Base-by-base conservation (phyloP, 805 yeast species). In the Brettanomyces anomalus region DNA sequence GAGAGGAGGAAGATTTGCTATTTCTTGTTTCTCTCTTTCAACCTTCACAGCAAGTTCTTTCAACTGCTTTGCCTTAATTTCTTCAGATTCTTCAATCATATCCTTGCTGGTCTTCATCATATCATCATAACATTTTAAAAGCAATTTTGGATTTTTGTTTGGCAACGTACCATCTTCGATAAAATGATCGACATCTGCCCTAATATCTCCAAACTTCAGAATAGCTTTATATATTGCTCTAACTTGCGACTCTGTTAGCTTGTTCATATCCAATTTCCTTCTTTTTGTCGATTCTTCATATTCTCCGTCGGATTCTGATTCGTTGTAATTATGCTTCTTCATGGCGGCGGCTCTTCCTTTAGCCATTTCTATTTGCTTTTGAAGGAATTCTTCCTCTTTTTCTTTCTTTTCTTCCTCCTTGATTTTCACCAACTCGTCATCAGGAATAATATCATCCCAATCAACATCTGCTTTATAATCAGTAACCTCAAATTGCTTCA, bases 371-470 rank as follows among this genome's bases (percentile, higher is more conserved):
- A 93, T 79, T 62, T 93, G 97, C 53, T 88, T 90, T 56, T 87
- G 80, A 44, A 93, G 72, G 56, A 78, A 89, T 49, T 79, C 83
- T 49, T 90, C 97, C 51, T 93, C 97, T 37, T 81, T 75, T 41
- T 84, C 74, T 59, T 79, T 82, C 70, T 83, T 81, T 59, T 93
- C 98, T 43, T 88, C 95, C 49, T 85, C 95, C 60, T 93, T 93
- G 53, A 93, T 71, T 59, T 84, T 86, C 46, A 79, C 74, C 49
- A 94, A 70, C 61, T 93, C 98, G 37, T 85, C 95, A 50, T 86
- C 89, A 0, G 99, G 99, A 55, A 93, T 93, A 53, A 93, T 93
- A 62, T 93, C 99, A 66, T 93, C 97, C 99, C 99, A 93, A 49
- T 88, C 94, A 47, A 90, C 88, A 61, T 90, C 96, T 1, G 98